Evolutionary conservation across 176 grass and related monocot genomes (phyloP).

Genomic region (Rhynchospora breviuscula): DNA sequence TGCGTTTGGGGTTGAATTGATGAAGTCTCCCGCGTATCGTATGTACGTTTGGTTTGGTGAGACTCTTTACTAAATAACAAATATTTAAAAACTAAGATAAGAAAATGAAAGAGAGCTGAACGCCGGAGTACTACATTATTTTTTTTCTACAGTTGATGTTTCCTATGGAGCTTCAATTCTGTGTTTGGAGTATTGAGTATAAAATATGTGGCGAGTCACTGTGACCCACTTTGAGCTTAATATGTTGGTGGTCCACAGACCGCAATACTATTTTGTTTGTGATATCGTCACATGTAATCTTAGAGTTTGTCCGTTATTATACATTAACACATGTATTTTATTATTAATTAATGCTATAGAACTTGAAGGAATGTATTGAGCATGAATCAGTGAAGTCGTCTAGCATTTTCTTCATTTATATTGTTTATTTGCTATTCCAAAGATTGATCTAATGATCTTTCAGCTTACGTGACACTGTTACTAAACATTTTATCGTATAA

Average conservation of each 20-base stretch:
- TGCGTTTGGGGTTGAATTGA: conserved; percentile 7
- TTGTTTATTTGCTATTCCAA: too few relatives aligned
- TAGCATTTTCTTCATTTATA: too few relatives aligned
- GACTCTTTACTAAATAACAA: neutral
- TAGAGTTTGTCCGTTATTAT: neutral
- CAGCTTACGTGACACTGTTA: too few relatives aligned
- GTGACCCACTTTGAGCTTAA: too few relatives aligned
- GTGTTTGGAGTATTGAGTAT: neutral
- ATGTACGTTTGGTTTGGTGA: neutral
- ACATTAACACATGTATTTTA: neutral
- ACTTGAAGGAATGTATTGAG: too few relatives aligned
- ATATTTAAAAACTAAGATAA: neutral
- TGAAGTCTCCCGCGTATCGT: conserved; percentile 20
- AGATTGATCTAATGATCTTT: too few relatives aligned
- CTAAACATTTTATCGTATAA: too few relatives aligned
- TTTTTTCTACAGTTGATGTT: neutral
- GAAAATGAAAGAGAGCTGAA: neutral
- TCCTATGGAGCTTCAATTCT: neutral
- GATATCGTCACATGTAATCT: neutral
- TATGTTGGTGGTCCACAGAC: neutral
- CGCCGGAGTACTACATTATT: neutral
- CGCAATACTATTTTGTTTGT: neutral
- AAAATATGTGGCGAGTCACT: neutral
- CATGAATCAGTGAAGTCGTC: too few relatives aligned
- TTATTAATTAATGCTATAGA: neutral